Conservation (phyloP, 2,329 filamentous ascomycete species). For the Tolypocladium tundrense region DNA sequence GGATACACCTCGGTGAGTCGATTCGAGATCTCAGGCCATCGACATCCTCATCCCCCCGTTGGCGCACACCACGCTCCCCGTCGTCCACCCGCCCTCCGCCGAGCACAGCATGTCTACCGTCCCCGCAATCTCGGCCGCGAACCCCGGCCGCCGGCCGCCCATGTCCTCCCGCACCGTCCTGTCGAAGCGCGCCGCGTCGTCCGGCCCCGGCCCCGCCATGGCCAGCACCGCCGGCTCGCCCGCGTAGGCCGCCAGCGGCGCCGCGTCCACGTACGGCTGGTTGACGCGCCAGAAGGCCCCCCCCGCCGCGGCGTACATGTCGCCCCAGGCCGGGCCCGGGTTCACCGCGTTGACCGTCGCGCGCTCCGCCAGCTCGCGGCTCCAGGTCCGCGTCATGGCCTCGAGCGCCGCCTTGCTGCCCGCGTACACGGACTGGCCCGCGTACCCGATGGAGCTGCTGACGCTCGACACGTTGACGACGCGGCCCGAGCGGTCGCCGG, state of each 20-base stretch:
- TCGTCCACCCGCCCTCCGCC: slow-evolving; percentile 57
- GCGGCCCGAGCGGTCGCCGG: slow-evolving; percentile 53
- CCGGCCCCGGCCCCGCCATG: slow-evolving; percentile 11
- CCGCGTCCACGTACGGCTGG: slow-evolving; percentile 25
- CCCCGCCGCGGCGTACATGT: slow-evolving; percentile 35
- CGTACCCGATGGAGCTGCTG: slow-evolving; percentile 41
- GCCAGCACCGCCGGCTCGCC: slow-evolving; percentile 19
- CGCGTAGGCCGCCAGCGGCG: slow-evolving; percentile 22
- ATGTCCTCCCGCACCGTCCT: slow-evolving; percentile 20
- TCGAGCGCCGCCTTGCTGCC: slow-evolving; percentile 49
- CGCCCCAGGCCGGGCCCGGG: slow-evolving; percentile 43
- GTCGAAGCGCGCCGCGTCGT: slow-evolving; percentile 22
- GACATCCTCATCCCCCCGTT: slow-evolving; percentile 45
- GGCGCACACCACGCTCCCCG: slow-evolving; percentile 61
- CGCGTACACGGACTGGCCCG: slow-evolving; percentile 46
- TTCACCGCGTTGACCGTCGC: slow-evolving; percentile 48
- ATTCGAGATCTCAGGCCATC: slow-evolving; percentile 14
- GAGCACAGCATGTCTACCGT: slow-evolving; percentile 62
- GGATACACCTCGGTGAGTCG: neutral
- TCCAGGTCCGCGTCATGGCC: slow-evolving; percentile 50
- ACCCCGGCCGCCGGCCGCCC: slow-evolving; percentile 23
- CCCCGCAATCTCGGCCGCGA: slow-evolving; percentile 50
- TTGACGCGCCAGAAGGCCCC: slow-evolving; percentile 25
- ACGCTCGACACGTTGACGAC: slow-evolving; percentile 48
- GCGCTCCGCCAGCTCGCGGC: slow-evolving; percentile 41